Evolutionary conservation across 352 stramenopile species (phyloP).

Genomic region (Globisporangium cederbergense): DNA sequence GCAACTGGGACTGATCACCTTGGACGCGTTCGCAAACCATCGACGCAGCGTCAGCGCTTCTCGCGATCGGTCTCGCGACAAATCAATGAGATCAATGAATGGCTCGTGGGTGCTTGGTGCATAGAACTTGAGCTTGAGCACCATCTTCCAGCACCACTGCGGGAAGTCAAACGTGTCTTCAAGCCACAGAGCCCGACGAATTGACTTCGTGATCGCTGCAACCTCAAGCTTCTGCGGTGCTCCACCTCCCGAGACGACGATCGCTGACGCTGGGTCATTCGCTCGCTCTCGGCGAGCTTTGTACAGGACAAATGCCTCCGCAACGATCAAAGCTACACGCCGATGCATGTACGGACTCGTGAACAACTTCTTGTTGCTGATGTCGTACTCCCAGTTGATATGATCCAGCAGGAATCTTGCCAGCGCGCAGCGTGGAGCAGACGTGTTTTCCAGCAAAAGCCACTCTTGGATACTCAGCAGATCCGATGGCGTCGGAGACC

Average conservation of each 20-base stretch:
- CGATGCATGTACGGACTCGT: slow-evolving; percentile 69
- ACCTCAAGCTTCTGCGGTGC: slow-evolving; percentile 54
- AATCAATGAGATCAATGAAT: slow-evolving; percentile 63
- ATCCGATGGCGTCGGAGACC: slow-evolving; percentile 62
- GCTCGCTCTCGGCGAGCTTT: slow-evolving; percentile 42
- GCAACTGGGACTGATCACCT: slow-evolving; percentile 22
- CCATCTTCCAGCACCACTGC: slow-evolving; percentile 81
- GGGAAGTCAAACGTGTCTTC: slow-evolving; percentile 71
- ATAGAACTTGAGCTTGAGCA: slow-evolving; percentile 84
- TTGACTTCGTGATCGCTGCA: slow-evolving; percentile 64
- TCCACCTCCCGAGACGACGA: slow-evolving; percentile 39
- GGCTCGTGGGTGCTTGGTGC: slow-evolving; percentile 62
- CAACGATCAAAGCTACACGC: slow-evolving; percentile 73
- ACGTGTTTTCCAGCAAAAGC: slow-evolving; percentile 74
- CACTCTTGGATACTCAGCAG: slow-evolving; percentile 75
- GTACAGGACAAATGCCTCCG: slow-evolving; percentile 71
- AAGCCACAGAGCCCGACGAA: slow-evolving; percentile 66
- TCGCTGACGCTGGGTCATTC: slow-evolving; percentile 33
- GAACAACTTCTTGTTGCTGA: slow-evolving; percentile 61
- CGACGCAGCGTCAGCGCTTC: slow-evolving; percentile 71
- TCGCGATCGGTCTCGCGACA: slow-evolving; percentile 66
- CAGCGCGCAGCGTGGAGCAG: slow-evolving; percentile 48
- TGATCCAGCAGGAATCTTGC: slow-evolving; percentile 76
- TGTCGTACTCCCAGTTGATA: slow-evolving; percentile 85
- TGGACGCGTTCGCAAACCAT: slow-evolving; percentile 57